Evolutionary conservation across 441 rosid species (phyloP).

Genomic region (Viola pubescens): DNA sequence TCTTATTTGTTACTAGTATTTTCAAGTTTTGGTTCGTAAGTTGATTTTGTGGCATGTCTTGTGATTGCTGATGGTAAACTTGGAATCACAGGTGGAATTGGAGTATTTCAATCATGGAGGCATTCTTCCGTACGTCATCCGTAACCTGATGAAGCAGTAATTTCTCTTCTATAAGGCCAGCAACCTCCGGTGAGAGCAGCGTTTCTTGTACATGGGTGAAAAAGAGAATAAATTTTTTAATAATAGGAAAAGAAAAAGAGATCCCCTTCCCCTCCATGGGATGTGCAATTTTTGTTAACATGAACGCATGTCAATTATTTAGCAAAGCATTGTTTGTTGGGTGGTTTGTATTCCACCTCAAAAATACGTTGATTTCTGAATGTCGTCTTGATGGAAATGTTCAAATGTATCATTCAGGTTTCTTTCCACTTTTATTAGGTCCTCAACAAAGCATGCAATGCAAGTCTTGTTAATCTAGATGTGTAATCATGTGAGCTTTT

Average conservation of each 20-base stretch:
- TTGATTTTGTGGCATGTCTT: not conserved
- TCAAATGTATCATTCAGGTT: too few relatives aligned
- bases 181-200: not conserved
- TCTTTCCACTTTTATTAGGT: too few relatives aligned
- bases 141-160: slow-evolving; percentile 45
- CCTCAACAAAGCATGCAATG: too few relatives aligned
- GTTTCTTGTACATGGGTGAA: not conserved
- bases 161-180: not conserved
- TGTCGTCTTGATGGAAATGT: too few relatives aligned
- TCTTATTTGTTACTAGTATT: too few relatives aligned
- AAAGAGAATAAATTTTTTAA: not conserved
- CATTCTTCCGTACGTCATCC: slow-evolving; percentile 74
- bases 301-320: too few relatives aligned
- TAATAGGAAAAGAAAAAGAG: not conserved
- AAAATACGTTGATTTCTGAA: too few relatives aligned
- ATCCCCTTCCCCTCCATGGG: not conserved
- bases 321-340: too few relatives aligned
- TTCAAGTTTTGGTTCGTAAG: not conserved
- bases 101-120: slow-evolving; percentile 87
- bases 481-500: too few relatives aligned
- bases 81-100: slow-evolving; percentile 59
- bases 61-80: not conserved
- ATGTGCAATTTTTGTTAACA: not conserved
- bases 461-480: too few relatives aligned
- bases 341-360: too few relatives aligned